Base-by-base conservation (phyloP, 495 filamentous ascomycete genomes). In the Aspergillus cavernicola region DNA sequence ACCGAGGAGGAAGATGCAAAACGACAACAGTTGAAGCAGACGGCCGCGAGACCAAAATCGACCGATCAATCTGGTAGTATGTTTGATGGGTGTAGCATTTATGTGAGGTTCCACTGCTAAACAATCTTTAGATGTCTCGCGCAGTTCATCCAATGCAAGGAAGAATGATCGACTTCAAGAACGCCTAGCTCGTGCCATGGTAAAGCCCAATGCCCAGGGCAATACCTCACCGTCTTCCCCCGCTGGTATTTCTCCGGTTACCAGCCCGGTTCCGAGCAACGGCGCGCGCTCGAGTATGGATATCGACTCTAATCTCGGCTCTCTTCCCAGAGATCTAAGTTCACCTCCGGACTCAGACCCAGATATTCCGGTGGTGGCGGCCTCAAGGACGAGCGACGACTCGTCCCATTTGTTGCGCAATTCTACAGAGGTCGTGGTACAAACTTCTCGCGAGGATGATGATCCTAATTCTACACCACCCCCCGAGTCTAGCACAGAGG, bases 101-200 rank as follows among this genome's bases (percentile, higher is more conserved):
- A 5, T 28, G 31, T 37, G 19, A 39, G 37, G 39, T 35, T 48
- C 52, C 33, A 12, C 36, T 15, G 54, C 64, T 71, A 64, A 72
- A 6, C 45, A 11, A 15, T 36, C 33, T 33, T 15, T 28, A 74
- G 73, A 79, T 28, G 62, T 81, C 19, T 87, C 83, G 7, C 75
- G 72, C 26, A 83, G 68, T 56, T 71, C 75, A 15, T 76, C 73
- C 10, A 72, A 55, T 54, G 67, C 77, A 33, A 75, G 72, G 51
- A 79, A 80, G 48, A 92, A 86, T 74, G 87, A 89, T 55, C 81
- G 88, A 11, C 78, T 97, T 32, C 91, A 96, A 66, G 91, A 96
- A 69, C 83, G 89, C 24, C 74, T 97, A 6, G 92, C 90, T 31
- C 80, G 80, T 33, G 85, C 85, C 11, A 71, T 86, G 62, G 80